These are phyloP conservation scores for Rheum nobile DNA, from an alignment of 148 eudicot genomes.

Conservation along the genomic window DNA sequence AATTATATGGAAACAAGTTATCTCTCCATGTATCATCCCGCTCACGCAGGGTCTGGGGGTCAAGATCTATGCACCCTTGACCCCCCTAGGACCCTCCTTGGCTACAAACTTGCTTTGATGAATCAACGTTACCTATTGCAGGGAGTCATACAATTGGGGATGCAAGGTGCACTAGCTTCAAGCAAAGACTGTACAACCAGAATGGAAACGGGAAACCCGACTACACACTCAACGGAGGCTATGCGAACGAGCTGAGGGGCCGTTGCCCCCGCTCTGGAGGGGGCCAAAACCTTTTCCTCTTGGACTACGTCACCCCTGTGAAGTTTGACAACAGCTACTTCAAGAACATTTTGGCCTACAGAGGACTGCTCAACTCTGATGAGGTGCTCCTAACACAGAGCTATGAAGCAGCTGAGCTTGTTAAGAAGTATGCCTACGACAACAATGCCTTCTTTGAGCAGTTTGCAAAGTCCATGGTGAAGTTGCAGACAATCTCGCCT, in stretches of 20 bases:
- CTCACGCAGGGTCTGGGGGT: too few relatives aligned
- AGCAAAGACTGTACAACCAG: slow-evolving; percentile 6
- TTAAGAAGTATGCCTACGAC: slow-evolving; percentile 9
- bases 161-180: slow-evolving; percentile 9
- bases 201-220: slow-evolving; percentile 4
- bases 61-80: too few relatives aligned
- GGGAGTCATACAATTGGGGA: slow-evolving; percentile 8
- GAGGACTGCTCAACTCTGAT: slow-evolving; percentile 6
- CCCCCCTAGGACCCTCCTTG: too few relatives aligned
- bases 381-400: slow-evolving; percentile 13
- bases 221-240: not conserved
- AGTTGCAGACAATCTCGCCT: slow-evolving; percentile 23
- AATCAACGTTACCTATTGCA: not conserved
- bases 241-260: not conserved
- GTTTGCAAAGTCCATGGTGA: slow-evolving; percentile 23
- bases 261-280: slow-evolving; percentile 6
- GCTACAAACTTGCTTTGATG: too few relatives aligned
- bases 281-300: not conserved
- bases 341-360: not conserved
- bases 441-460: slow-evolving; percentile 5
- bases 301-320: slow-evolving; percentile 1
- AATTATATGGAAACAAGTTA: too few relatives aligned
- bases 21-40: too few relatives aligned
- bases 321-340: slow-evolving; percentile 7
- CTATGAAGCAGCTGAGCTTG: slow-evolving; percentile 4